phyloP scores from a whole-genome alignment of 1,284 basidiomycete genomes.

The Phellopilus nigrolimitatus region DNA sequence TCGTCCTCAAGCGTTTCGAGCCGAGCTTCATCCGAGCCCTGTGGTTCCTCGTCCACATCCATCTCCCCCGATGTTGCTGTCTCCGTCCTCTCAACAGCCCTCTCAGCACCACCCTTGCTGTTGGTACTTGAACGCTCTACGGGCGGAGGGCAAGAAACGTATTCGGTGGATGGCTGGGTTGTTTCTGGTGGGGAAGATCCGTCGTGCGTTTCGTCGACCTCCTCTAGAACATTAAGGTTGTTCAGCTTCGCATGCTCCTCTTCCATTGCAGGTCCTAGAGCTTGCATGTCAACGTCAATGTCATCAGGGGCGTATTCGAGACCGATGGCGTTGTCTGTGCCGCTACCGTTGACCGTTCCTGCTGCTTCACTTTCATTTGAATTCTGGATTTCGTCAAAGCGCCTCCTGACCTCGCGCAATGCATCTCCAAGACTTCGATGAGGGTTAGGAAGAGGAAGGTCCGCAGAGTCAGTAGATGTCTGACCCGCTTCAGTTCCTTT shows the following conservation, averaged over 20 bases:
- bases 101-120: background rate
- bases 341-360: constrained; percentile 27
- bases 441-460: constrained; percentile 42
- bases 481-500: background rate
- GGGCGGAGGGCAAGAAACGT: background rate
- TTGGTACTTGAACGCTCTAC: background rate
- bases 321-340: constrained; percentile 42
- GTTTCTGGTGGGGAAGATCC: background rate
- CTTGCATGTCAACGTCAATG: constrained; percentile 76
- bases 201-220: constrained; percentile 34
- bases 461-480: background rate
- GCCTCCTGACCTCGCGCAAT: constrained; percentile 77
- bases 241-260: constrained; percentile 81
- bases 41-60: constrained; percentile 3
- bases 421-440: constrained; percentile 85
- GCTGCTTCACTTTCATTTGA: constrained; percentile 36
- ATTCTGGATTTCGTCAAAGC: constrained; percentile 81
- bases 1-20: constrained; percentile 33
- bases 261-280: constrained; percentile 81
- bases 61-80: background rate
- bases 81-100: background rate
- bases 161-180: background rate
- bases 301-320: constrained; percentile 83
- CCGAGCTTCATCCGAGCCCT: background rate
- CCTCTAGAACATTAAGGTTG: constrained; percentile 74